Conservation (phyloP, 768 basidiomycete genomes). For the Solioccasus polychromus region DNA sequence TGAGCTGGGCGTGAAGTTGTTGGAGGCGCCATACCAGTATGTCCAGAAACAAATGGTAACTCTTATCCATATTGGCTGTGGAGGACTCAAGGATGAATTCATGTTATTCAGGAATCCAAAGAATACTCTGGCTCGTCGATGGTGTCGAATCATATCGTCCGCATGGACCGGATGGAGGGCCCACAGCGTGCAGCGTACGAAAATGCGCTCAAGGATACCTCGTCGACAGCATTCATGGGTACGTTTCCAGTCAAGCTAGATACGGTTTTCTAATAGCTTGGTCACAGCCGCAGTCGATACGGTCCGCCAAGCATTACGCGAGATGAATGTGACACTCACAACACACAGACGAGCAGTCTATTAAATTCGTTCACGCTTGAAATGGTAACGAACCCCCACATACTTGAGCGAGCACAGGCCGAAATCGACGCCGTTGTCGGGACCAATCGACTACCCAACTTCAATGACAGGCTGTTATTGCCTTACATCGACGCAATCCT, state of each 20-base stretch:
- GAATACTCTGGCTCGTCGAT: neutral
- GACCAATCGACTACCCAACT: conserved; percentile 1
- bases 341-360: neutral
- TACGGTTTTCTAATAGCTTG: too few species aligned
- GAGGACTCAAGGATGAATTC: neutral
- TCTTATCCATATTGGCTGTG: too few species aligned
- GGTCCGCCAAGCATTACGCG: neutral
- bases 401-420: conserved; percentile 12
- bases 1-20: neutral
- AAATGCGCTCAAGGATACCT: neutral
- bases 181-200: neutral
- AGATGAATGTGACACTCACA: neutral
- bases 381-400: conserved; percentile 9
- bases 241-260: neutral
- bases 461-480: conserved; percentile 3
- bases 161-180: neutral
- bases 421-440: conserved; percentile 8
- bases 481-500: conserved; percentile 13
- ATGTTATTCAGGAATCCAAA: conserved; percentile 1
- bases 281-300: neutral
- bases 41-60: conserved; percentile 29
- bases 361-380: conserved; percentile 7
- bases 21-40: conserved; percentile 23
- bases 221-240: neutral
- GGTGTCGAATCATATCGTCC: neutral